phyloP scores from a whole-genome alignment of 208 protist genomes.

The Tritrichomonas musculus region DNA sequence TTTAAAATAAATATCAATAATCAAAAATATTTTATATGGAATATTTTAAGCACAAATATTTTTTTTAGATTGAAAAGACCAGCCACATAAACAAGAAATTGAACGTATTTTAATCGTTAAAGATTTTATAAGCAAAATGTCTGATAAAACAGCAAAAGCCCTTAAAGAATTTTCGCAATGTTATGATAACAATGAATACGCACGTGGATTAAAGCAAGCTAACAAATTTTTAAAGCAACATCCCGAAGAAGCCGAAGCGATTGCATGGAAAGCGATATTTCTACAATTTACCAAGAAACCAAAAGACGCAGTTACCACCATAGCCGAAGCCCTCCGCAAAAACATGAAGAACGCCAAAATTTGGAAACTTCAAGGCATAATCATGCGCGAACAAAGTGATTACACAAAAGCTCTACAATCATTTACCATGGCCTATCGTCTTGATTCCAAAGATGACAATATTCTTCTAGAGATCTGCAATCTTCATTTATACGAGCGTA shows the following conservation, averaged over 20 bases:
- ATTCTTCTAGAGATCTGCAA: neutral
- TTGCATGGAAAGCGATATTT: neutral
- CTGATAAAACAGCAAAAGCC: no score
- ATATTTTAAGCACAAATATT: no score
- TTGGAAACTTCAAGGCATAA: neutral
- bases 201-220: no score
- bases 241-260: neutral
- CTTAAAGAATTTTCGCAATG: no score
- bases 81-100: no score
- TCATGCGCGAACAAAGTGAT: neutral
- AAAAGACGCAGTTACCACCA: neutral
- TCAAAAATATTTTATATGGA: no score
- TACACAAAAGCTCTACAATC: neutral
- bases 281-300: neutral
- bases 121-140: no score
- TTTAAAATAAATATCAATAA: no score
- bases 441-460: neutral
- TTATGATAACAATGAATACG: no score
- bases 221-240: neutral
- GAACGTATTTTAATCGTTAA: no score
- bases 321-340: neutral
- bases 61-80: no score
- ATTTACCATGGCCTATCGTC: neutral
- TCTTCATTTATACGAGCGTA: neutral
- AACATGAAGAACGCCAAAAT: neutral